Base-by-base conservation (phyloP, 116 monocot genomes). In the Trichopus zeylanicus region DNA sequence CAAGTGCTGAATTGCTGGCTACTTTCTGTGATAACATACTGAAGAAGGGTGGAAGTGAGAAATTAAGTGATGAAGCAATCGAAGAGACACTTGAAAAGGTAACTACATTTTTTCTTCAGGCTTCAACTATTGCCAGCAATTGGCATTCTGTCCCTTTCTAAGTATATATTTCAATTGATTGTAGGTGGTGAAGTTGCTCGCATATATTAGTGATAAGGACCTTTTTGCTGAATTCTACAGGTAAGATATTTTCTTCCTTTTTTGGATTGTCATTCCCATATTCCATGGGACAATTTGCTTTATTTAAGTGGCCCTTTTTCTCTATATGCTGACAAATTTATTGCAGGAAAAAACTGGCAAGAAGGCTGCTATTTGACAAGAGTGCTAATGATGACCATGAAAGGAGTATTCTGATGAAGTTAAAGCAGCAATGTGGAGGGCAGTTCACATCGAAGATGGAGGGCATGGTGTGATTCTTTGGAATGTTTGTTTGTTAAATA, bases 201-300 rank as follows among this genome's bases (percentile, higher is more conserved):
- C 88, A 15, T 98, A 91, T 65, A 85, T 98, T 46, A 85, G 88
- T 46, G 91, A 91, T 57, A 98, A 98, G 48, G 97, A 98, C 56
- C 77, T 91, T 12, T 97, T 91, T 80, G 97, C 87, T 11, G 97
- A 98, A 68, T 98, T 91, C 62, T 88, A 87, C 46, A 85, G 97
- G 97, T 91, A 65, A 47, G 15, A 20, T 27, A 22, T 29, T 46
- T 1, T 20, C 19, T 13, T 29, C 29, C 0, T 11, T 27, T 26
- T 60, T 3, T 27, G 12, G 4, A 2, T 7, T 34, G 23, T 6
- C 0, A 34, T 59, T 23, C 8, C 12, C 23, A 3, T 0, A 24
- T 38, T 3, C n/a, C 6, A 22, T 46, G 8, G 28, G n/a, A n/a
- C n/a, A n/a, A 55, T 4, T 54, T 51, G n/a, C 23, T 31, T 57